Conservation (phyloP, 2,329 filamentous ascomycete species). For the Hymenoscyphus fraxineus region DNA sequence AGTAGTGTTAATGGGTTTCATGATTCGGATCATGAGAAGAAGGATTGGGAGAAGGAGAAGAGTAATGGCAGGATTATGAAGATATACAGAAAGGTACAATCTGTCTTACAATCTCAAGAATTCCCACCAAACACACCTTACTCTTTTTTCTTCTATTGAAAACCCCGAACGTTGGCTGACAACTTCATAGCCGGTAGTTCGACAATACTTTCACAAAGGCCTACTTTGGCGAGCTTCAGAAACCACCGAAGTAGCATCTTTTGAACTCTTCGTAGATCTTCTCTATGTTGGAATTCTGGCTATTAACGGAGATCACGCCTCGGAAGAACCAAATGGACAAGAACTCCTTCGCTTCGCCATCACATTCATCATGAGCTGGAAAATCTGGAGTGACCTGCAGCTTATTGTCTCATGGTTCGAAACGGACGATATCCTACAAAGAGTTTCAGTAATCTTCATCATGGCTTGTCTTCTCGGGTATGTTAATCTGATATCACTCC, state of each 20-base stretch:
- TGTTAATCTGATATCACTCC: slow-evolving; percentile 10
- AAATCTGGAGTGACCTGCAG: slow-evolving; percentile 59
- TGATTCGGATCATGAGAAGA: slow-evolving; percentile 33
- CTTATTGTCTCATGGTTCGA: slow-evolving; percentile 58
- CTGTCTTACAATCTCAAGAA: not conserved
- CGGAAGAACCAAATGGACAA: slow-evolving; percentile 51
- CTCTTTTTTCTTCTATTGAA: not conserved
- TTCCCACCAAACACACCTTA: slow-evolving; percentile 9
- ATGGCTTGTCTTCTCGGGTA: slow-evolving; percentile 57
- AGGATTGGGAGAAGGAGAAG: slow-evolving; percentile 37
- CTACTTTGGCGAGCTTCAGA: slow-evolving; percentile 59
- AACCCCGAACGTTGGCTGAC: not conserved
- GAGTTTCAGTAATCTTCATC: slow-evolving; percentile 56
- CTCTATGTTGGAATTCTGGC: slow-evolving; percentile 57
- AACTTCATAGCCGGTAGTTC: slow-evolving; percentile 45
- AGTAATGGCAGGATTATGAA: slow-evolving; percentile 45
- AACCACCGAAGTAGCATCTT: slow-evolving; percentile 57
- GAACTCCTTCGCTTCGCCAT: slow-evolving; percentile 57
- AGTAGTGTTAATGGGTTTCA: slow-evolving; percentile 26
- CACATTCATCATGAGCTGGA: slow-evolving; percentile 56
- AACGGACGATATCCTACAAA: slow-evolving; percentile 56
- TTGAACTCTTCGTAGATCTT: slow-evolving; percentile 63
- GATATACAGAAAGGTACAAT: slow-evolving; percentile 47
- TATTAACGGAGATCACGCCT: slow-evolving; percentile 58
- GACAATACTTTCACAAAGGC: slow-evolving; percentile 64